phyloP scores from a whole-genome alignment of 345 rosid genomes.

The Firmiana major region DNA sequence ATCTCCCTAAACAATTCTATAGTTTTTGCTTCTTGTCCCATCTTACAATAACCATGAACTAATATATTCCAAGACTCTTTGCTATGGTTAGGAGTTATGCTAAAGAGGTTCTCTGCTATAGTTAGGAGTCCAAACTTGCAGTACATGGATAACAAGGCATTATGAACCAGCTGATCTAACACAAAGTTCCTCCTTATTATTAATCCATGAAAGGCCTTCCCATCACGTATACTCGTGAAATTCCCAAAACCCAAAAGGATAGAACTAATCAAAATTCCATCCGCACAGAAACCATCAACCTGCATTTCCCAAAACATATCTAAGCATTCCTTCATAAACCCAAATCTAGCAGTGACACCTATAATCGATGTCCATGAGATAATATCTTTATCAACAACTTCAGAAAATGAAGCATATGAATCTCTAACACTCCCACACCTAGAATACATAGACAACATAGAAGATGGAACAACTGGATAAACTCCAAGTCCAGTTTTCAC shows the following conservation, averaged over 20 bases:
- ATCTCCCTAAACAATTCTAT: conserved; percentile 45
- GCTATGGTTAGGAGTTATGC: conserved; percentile 16
- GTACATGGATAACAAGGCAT: conserved; percentile 57
- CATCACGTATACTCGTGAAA: conserved; percentile 30
- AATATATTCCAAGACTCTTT: conserved; percentile 50
- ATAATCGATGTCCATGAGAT: conserved; percentile 70
- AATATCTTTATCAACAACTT: conserved; percentile 48
- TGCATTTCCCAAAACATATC: conserved; percentile 58
- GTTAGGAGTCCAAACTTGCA: conserved; percentile 49
- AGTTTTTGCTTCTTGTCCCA: conserved; percentile 39
- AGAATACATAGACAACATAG: conserved; percentile 48
- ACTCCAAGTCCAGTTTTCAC: conserved; percentile 49
- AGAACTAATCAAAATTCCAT: conserved; percentile 58
- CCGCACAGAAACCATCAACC: conserved; percentile 34
- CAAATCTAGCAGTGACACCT: conserved; percentile 44
- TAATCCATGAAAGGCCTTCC: conserved; percentile 60
- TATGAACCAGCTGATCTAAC: conserved; percentile 35
- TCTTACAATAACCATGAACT: conserved; percentile 49
- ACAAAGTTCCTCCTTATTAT: conserved; percentile 38
- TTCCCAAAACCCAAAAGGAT: conserved; percentile 51
- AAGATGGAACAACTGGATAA: conserved; percentile 38
- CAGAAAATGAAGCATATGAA: conserved; percentile 43
- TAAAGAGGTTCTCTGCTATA: conserved; percentile 45
- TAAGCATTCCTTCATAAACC: conserved; percentile 40
- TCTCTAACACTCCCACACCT: conserved; percentile 45